Evolutionary conservation across 148 eudicot species (phyloP).

Genomic region (Selenicereus undatus): DNA sequence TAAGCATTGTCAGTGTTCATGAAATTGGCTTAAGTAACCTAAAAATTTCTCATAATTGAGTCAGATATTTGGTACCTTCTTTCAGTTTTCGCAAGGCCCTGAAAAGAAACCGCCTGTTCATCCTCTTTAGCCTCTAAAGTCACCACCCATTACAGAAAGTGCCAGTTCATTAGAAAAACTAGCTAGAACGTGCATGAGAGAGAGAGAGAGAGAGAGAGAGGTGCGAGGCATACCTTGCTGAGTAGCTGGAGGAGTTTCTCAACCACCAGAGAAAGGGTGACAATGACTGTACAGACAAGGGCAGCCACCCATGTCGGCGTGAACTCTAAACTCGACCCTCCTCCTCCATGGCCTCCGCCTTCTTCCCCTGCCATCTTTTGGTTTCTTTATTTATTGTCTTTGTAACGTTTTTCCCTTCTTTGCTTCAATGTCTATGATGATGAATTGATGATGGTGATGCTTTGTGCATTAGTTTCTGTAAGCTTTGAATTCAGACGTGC

Average conservation of each 20-base stretch:
- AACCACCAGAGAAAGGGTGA: slow-evolving; percentile 26
- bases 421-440: not conserved
- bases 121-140: slow-evolving; percentile 28
- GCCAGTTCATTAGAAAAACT: not conserved
- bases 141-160: not conserved
- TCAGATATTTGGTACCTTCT: slow-evolving; percentile 20
- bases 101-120: slow-evolving; percentile 23
- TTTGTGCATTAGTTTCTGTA: not conserved
- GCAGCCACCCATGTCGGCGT: slow-evolving; percentile 36
- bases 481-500: slow-evolving; percentile 9
- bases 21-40: not conserved
- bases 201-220: not conserved
- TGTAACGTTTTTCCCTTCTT: not conserved
- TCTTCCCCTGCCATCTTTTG: slow-evolving; percentile 23
- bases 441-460: too few relatives aligned
- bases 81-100: slow-evolving; percentile 28
- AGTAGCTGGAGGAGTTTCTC: slow-evolving; percentile 24
- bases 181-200: too few relatives aligned
- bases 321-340: slow-evolving; percentile 26
- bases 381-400: not conserved
- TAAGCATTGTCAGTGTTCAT: not conserved
- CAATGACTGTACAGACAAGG: slow-evolving; percentile 25
- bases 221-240: slow-evolving; percentile 16
- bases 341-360: slow-evolving; percentile 24
- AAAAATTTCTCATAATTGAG: not conserved